Base-by-base conservation (phyloP, 352 stramenopile genomes). In the Phytophthora megakarya region DNA sequence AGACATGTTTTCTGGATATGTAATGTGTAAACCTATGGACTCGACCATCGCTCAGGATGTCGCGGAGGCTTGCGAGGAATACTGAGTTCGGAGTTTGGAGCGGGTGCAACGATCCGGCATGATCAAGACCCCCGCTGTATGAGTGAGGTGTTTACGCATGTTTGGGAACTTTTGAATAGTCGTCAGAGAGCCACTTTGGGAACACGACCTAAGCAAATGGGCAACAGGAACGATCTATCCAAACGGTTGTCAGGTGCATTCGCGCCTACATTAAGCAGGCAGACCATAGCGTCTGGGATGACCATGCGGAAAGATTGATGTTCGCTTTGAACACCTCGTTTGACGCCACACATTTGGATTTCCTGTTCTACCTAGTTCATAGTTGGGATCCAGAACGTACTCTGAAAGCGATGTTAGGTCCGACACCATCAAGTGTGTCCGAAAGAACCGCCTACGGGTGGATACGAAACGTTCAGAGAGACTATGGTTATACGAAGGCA, bases 261-360 rank as follows among this genome's bases (percentile, higher is more conserved):
- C 28, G 11, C 4, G 48, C 30, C 6, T 55, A 55, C 8, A 12
- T 45, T 4, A 15, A n/a, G 3, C 19, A 30, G 7, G 8, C 19
- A 10, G 48, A 55, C 15, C 48, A 55, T 30, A 44, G n/a, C 13
- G 48, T 44, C 21, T 37, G 48, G 30, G 28, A 55, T 19, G 48
- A 55, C 2, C 32, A 44, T 21, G 48, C 13, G 1, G 33, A 55
- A 18, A 43, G 13, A 10, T 10, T 55, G 21, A 44, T 45, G 19
- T 55, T 30, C 16, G n/a, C n/a, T n/a, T n/a, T n/a, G n/a, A n/a
- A n/a, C n/a, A n/a, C n/a, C n/a, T n/a, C n/a, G n/a, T n/a, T 32
- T 7, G 32, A 45, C 9, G 18, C 32, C 0, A 55, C 47, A 12
- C 28, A 32, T 3, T 12, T 43, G 10, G 48, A 55, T 1, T 35